Evolutionary conservation across 2,329 filamentous ascomycete genomes (phyloP), one percentile per base, ranked within the genome.

Genomic region (Xylaria sp.): DNA sequence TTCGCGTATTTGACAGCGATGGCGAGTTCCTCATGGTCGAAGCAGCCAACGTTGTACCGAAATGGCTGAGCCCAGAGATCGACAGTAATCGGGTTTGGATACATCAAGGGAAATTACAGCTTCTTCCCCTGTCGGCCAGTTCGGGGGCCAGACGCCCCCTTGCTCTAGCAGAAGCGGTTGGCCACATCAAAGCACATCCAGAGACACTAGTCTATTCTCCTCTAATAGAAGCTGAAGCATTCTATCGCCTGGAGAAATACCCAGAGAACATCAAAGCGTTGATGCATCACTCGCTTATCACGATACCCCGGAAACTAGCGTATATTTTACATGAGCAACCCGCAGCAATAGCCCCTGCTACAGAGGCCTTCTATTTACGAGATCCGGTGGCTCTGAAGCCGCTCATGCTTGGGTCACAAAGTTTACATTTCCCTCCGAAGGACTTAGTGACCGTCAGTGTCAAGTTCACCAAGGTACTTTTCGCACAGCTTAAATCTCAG

Each of bases 11-110:
- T 69, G 96, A 99, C 79, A 91, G 90, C 58, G 96, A 98, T 81
- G 97, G 97, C 75, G 94, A 99, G 78, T 99, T 99, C 76, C 86
- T 99, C 59, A 89, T 99, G 20, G 91, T 98, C 65, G 96, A 99
- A 83, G 96, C 95, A 37, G 95, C 97, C 34, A 94, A 93, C 73
- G 90, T 91, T 15, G 84, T 98, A 2, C 96, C 96, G 2, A 89
- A 88, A 70, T 99, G 96, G 97, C 82, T 99, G 32, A 97, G 91
- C 74, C 96, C 96, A 0, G 94, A 97, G 72, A 91, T 95, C 48
- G 94, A 97, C 72, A 88, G 91, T 72, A 92, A 97, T 78, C 88
- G 96, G 66, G 90, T 97, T 41, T 99, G 96, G 96, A 90, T 99
- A 65, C 89, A 97, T 75, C 83, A 89, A 39, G 93, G 92, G 65